Evolutionary conservation across 2,329 filamentous ascomycete species (phyloP).

Genomic region (Diaporthe amygdali): DNA sequence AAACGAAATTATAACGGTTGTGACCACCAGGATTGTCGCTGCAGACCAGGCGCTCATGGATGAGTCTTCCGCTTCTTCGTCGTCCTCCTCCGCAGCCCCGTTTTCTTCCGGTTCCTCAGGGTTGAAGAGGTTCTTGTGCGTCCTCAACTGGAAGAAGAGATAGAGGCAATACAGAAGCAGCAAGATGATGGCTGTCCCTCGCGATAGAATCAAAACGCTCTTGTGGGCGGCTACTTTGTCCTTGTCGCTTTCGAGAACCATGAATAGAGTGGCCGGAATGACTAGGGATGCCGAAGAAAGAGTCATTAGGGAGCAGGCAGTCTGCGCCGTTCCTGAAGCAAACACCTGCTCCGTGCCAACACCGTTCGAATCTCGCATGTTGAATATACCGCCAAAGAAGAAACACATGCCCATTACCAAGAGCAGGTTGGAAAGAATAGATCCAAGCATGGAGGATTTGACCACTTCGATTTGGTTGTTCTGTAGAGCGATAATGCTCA

Average conservation of each 20-base stretch:
- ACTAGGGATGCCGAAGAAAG: conserved; percentile 79
- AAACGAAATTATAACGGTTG: conserved; percentile 73
- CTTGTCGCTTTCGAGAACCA: conserved; percentile 31
- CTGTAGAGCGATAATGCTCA: conserved; percentile 88
- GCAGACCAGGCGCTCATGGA: conserved; percentile 69
- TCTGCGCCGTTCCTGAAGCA: conserved; percentile 78
- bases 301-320: conserved; percentile 76
- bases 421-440: conserved; percentile 91
- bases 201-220: conserved; percentile 74
- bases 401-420: conserved; percentile 86
- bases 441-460: conserved; percentile 97
- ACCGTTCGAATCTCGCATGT: conserved; percentile 62
- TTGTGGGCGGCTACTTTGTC: conserved; percentile 42
- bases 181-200: conserved; percentile 77
- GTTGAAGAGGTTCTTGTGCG: conserved; percentile 76
- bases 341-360: conserved; percentile 72
- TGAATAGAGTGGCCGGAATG: conserved; percentile 67
- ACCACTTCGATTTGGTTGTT: conserved; percentile 92
- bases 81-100: conserved; percentile 46
- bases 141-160: conserved; percentile 78
- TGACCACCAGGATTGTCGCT: conserved; percentile 67
- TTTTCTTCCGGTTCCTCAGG: conserved; percentile 44
- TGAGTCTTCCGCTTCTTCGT: conserved; percentile 48
- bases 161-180: conserved; percentile 78
- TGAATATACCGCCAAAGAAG: conserved; percentile 73